phyloP scores from a whole-genome alignment of 2,329 filamentous ascomycete genomes.

The Colletotrichum sp. region DNA sequence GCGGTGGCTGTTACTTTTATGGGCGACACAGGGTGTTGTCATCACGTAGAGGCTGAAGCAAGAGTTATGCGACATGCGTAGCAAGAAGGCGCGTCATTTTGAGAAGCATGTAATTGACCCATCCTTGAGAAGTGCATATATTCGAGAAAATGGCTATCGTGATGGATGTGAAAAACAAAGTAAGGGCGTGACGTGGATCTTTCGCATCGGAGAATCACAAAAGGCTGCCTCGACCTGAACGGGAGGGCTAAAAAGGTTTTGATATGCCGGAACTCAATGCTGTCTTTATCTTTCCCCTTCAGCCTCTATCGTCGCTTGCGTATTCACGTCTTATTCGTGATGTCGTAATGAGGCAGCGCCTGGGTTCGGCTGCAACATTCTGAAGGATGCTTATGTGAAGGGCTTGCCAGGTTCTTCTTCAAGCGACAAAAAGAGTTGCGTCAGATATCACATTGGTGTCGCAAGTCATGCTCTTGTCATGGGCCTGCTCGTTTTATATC shows the following conservation, averaged over 20 bases:
- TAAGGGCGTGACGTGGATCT: neutral
- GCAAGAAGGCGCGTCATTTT: neutral
- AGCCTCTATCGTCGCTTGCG: neutral
- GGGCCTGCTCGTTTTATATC: neutral
- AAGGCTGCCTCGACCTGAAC: neutral
- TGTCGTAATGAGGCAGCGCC: neutral
- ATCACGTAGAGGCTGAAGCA: neutral
- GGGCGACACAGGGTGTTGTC: neutral
- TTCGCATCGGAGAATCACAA: neutral
- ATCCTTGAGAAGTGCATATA: neutral
- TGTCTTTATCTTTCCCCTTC: fast-evolving
- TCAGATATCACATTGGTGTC: no score
- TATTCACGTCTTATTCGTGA: neutral
- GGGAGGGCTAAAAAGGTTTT: fast-evolving
- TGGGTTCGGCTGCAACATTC: fast-evolving
- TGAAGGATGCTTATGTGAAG: fast-evolving
- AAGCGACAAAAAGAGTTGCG: neutral
- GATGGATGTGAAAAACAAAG: neutral
- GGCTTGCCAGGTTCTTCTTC: neutral
- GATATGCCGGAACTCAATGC: fast-evolving
- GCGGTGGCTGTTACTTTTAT: neutral
- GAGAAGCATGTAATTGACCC: neutral
- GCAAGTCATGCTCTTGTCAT: neutral
- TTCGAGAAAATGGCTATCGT: fast-evolving
- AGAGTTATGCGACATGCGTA: neutral